Evolutionary conservation across 2,329 filamentous ascomycete species (phyloP).

Genomic region (Pseudogymnoascus sp.): DNA sequence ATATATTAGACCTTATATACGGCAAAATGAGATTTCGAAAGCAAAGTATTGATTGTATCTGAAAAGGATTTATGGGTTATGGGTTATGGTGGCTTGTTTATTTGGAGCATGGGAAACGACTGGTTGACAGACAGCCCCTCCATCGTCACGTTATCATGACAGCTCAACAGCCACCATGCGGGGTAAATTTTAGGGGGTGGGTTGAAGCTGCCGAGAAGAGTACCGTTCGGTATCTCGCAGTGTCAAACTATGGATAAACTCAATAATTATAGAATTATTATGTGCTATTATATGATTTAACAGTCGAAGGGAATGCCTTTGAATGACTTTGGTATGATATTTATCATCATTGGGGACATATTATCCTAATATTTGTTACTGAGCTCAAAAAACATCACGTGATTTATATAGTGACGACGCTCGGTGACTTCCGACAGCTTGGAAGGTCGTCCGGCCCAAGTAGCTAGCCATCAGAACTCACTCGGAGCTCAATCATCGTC

Average conservation of each 20-base stretch:
- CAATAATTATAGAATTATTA: not conserved
- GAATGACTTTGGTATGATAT: not conserved
- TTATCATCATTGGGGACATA: not conserved
- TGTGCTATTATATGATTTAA: not conserved
- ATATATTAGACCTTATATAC: slow-evolving; percentile 7
- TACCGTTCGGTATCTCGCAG: not conserved
- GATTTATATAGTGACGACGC: not conserved
- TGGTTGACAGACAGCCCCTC: not conserved
- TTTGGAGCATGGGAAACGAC: slow-evolving; percentile 5
- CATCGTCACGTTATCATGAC: slow-evolving; percentile 6
- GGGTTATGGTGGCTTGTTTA: slow-evolving; percentile 1
- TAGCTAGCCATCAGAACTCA: not conserved
- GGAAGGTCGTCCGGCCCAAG: not conserved
- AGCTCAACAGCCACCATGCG: slow-evolving; percentile 2
- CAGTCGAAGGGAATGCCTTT: too few relatives aligned
- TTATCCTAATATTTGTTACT: not conserved
- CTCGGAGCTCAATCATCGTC: not conserved
- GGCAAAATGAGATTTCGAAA: not conserved
- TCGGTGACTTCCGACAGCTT: slow-evolving; percentile 2
- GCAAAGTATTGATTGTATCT: slow-evolving; percentile 4
- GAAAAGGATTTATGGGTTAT: slow-evolving; percentile 4
- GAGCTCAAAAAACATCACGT: not conserved
- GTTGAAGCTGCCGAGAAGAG: not conserved
- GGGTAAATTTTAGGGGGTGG: not conserved
- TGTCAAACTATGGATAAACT: not conserved